Evolutionary conservation across 768 basidiomycete species (phyloP), one percentile per base, ranked within the genome.

Genomic region (Phlegmacium glaucopus): DNA sequence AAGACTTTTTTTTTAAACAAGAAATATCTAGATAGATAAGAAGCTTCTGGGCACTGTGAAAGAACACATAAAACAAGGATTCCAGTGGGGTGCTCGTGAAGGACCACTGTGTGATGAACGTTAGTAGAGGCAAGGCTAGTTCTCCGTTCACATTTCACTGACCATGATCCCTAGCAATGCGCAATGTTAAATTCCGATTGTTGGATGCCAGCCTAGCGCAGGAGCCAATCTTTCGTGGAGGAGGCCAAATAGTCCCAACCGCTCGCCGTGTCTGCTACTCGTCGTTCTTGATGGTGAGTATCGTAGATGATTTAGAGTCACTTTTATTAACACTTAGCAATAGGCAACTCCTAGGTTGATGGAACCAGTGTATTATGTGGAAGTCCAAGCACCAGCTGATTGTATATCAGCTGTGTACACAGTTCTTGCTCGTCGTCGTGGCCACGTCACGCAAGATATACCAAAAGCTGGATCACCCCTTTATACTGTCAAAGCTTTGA

Each of bases 221-320:
- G 61, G 96, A 98, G 63, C 91, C 94, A 59, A 99, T 99, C 65
- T 97, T 90, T 76, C 87, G 96, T 30, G 96, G 96, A 28, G 93
- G 94, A 49, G 95, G 96, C 49, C 96, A 98, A 66, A 95, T 99
- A 60, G 96, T 99, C 52, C 96, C 96, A 39, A 97, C 96, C 10
- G 93, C 94, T n/a, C 85, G 96, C 53, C 84, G 96, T 29, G 96
- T 98, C 48, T 99, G 96, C 70, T 99, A 99, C 61, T 98, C 96
- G 26, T 96, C 94, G 9, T 98, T 98, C 80, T 72, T 99, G 51
- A 95, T 98, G 88, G 94, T 93, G 62, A 70, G 84, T 65, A 47
- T 41, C 29, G 45, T 40, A 45, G 44, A 28, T 44, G 26, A 13
- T 7, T 44, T 15, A 9, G 40, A 27, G n/a, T 34, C 51, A 53